phyloP scores from a whole-genome alignment of 371 early-diverging fungal species.

The Apophysomyces sp. region DNA sequence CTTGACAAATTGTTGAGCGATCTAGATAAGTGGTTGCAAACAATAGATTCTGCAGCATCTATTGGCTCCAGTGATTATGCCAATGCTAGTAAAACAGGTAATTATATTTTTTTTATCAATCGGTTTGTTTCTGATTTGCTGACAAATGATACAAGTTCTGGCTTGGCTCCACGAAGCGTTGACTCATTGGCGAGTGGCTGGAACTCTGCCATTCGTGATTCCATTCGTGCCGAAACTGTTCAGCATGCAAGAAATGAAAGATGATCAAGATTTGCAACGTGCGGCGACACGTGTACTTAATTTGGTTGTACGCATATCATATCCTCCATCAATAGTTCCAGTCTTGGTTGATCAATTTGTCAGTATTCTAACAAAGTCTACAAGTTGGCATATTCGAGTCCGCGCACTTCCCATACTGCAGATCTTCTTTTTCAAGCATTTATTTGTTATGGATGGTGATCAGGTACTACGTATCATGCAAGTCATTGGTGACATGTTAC shows the following conservation, averaged over 20 bases:
- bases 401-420: constrained; percentile 77
- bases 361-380: constrained; percentile 49
- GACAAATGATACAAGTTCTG: constrained; percentile 40
- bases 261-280: constrained; percentile 72
- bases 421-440: constrained; percentile 75
- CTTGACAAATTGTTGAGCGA: constrained; percentile 20
- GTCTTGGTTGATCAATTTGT: constrained; percentile 55
- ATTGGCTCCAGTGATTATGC: constrained; percentile 56
- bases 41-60: constrained; percentile 32
- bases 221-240: constrained; percentile 61
- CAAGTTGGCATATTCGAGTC: constrained; percentile 75
- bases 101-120: neutral
- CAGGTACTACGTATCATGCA: constrained; percentile 61
- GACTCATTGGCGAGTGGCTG: constrained; percentile 48
- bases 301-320: constrained; percentile 53
- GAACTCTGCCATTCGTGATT: constrained; percentile 54
- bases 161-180: constrained; percentile 67
- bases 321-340: constrained; percentile 57
- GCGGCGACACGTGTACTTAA: constrained; percentile 54
- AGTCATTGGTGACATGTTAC: constrained; percentile 60
- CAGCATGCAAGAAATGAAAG: constrained; percentile 73
- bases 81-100: constrained; percentile 74
- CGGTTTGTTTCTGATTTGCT: neutral
- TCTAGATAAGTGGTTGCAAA: constrained; percentile 43
- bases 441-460: constrained; percentile 58